phyloP scores from a whole-genome alignment of 129 eudicot genomes.

The Helianthus tuberosus region DNA sequence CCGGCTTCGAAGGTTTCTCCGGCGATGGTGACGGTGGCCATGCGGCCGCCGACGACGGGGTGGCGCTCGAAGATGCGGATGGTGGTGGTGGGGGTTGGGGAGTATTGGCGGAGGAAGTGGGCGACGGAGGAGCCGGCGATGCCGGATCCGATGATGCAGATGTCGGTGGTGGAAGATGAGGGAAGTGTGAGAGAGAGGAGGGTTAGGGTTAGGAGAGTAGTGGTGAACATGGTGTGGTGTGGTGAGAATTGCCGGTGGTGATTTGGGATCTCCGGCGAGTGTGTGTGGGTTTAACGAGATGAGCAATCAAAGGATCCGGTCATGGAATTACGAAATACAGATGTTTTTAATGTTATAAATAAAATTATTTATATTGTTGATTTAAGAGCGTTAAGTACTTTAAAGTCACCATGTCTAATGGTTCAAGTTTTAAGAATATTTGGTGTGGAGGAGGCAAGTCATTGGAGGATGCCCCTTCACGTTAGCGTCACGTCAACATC shows the following conservation, averaged over 20 bases:
- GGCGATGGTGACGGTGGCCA: slow-evolving; percentile 81
- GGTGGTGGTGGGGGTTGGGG: slow-evolving; percentile 29
- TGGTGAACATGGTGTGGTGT: slow-evolving; percentile 23
- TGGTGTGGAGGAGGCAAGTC: too few species aligned
- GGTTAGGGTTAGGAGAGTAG: slow-evolving; percentile 29
- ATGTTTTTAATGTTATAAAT: too few species aligned
- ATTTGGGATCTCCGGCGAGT: slow-evolving; percentile 11
- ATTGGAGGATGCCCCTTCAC: too few species aligned
- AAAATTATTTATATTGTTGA: too few species aligned
- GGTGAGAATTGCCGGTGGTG: slow-evolving; percentile 11
- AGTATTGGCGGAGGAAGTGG: slow-evolving; percentile 83
- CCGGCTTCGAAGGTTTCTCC: slow-evolving; percentile 93
- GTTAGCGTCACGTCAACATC: too few species aligned
- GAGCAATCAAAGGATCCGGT: too few species aligned
- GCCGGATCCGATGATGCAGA: slow-evolving; percentile 93
- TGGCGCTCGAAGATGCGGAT: slow-evolving; percentile 76
- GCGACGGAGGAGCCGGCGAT: slow-evolving; percentile 89
- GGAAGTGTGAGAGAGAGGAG: slow-evolving; percentile 24
- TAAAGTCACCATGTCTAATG: too few species aligned
- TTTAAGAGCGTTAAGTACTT: too few species aligned
- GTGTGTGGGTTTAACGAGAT: slow-evolving; percentile 15
- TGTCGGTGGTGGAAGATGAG: slow-evolving; percentile 32
- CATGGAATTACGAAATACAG: too few species aligned
- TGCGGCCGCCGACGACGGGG: slow-evolving; percentile 82
- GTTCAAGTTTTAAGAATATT: too few species aligned